Conservation (phyloP, 2,329 filamentous ascomycete genomes). For the Trichoderma sp. region DNA sequence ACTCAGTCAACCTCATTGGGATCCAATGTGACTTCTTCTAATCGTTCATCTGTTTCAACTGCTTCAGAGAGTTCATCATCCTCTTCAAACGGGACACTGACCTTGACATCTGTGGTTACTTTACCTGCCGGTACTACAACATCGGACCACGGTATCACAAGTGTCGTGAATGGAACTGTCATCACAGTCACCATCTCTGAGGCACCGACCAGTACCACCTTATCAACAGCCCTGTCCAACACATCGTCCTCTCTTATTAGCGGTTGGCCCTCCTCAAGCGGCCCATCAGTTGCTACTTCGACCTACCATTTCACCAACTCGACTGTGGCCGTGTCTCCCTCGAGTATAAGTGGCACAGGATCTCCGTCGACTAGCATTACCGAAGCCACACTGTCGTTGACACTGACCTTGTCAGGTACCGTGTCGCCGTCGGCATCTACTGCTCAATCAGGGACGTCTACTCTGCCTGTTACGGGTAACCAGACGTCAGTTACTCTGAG, state of each 20-base stretch:
- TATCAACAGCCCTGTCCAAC: neutral
- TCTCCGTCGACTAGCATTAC: neutral
- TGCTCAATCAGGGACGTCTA: neutral
- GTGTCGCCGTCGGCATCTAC: neutral
- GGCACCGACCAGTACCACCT: neutral
- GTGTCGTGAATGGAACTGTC: constrained; percentile 14
- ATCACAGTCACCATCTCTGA: constrained; percentile 1
- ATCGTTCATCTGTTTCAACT: neutral
- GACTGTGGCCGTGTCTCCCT: neutral
- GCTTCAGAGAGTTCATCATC: neutral
- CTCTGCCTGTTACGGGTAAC: constrained; percentile 3
- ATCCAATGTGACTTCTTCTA: neutral
- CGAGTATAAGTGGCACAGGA: neutral
- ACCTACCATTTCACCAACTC: constrained; percentile 15
- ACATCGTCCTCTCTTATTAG: constrained; percentile 1
- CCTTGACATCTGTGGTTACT: constrained; percentile 5
- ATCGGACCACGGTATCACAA: neutral
- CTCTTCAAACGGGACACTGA: neutral
- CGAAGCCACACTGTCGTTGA: constrained; percentile 6
- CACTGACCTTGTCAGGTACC: constrained; percentile 13
- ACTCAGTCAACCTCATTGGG: neutral
- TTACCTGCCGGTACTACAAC: neutral
- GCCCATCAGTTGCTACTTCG: constrained; percentile 1
- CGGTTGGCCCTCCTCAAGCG: neutral
- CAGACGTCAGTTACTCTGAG: constrained; percentile 7